Evolutionary conservation across 1,139 yeast genomes (phyloP), one percentile per base, ranked within the genome.

Genomic region (Candida pseudoviswanathii): DNA sequence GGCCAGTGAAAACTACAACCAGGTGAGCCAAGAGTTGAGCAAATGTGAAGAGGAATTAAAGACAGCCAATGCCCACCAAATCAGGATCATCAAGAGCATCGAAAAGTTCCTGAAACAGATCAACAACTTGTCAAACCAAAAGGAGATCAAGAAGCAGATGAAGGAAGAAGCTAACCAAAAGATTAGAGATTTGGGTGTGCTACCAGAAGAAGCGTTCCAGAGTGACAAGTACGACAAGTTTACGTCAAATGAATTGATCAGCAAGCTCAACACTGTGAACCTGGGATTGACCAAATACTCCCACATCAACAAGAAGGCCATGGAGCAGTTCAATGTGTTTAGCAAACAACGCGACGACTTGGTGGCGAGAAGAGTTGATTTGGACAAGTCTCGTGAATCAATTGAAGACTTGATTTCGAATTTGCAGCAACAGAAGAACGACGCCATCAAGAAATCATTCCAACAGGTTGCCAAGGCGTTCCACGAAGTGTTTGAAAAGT

Each of bases 301-400:
- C 24, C 96, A 90, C 65, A 89, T 94, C 51, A 94, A 94, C 68
- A 89, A 88, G 63, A 89, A 90, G 61, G 97, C 99, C 0, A 75
- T 89, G 58, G 98, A 92, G 60, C 97, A 94, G 63, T 89, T 79
- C 63, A 74, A 78, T 49, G 84, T 82, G 41, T 92, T 91, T 63
- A 82, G 88, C 11, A 82, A 80, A 53, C 95, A 91, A 64, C 77
- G 88, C 50, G 86, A 82, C 45, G 86, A 84, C 5, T 72, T 91
- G 54, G 77, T 77, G 1, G 73, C 71, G 26, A 82, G 97, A 58
- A 79, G 89, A 41, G 71, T 70, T 29, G 97, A 90, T 54, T 73
- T 94, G 39, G 87, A 82, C 32, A 78, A 72, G 41, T 89, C 97
- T 0, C 85, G 84, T 51, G 77, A 67, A 2, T 85, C 96, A 0